Evolutionary conservation across 257 asterid genomes (phyloP).

Genomic region (Eucommia ulmoides): DNA sequence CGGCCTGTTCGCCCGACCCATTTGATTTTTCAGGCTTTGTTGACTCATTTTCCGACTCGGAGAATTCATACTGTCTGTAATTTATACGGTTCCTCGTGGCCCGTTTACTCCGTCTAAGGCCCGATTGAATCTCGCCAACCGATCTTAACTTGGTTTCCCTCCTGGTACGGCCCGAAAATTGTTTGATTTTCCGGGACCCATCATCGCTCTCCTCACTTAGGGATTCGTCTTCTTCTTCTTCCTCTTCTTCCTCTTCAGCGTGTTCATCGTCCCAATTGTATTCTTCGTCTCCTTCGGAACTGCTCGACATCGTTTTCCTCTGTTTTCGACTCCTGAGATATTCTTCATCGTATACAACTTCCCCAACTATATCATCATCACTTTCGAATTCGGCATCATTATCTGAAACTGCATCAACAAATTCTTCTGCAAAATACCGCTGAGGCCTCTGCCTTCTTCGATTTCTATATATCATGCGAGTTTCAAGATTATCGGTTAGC

Average conservation of each 20-base stretch:
- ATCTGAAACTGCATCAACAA: conserved; percentile 62
- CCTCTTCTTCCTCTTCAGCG: conserved; percentile 71
- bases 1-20: conserved; percentile 25
- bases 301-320: conserved; percentile 57
- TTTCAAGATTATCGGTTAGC: conserved; percentile 1
- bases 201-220: conserved; percentile 54
- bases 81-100: conserved; percentile 65
- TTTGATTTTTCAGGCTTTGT: conserved; percentile 38
- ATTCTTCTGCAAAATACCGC: conserved; percentile 58
- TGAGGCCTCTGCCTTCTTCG: conserved; percentile 84
- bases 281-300: conserved; percentile 93
- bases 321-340: conserved; percentile 52
- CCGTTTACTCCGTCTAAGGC: conserved; percentile 87
- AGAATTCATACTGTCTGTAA: conserved; percentile 60
- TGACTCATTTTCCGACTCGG: conserved; percentile 65
- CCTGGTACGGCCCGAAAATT: conserved; percentile 49
- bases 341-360: conserved; percentile 85
- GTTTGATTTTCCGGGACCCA: conserved; percentile 29
- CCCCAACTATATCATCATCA: conserved; percentile 93
- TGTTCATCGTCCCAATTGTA: conserved; percentile 66
- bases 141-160: conserved; percentile 61
- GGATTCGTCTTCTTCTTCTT: conserved; percentile 21
- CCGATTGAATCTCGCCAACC: conserved; percentile 45
- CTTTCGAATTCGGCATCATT: conserved; percentile 71
- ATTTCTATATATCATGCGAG: conserved; percentile 30